Base-by-base conservation (phyloP, 2,329 filamentous ascomycete genomes). In the Furcasterigmium furcatum region DNA sequence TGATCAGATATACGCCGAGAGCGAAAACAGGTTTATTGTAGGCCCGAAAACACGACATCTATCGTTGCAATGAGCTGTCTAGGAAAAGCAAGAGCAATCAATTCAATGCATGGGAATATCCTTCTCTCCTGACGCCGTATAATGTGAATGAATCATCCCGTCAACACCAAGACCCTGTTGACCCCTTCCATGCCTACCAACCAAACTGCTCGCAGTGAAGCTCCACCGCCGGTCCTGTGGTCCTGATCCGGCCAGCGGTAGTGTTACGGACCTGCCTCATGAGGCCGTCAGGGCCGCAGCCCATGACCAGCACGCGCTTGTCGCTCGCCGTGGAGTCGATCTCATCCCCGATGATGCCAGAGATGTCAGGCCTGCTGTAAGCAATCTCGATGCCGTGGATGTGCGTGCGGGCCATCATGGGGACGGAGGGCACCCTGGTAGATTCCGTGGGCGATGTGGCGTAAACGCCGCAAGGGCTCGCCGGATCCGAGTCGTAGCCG, bases 121-220 rank as follows among this genome's bases (percentile, higher is more conserved):
- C n/a, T n/a, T n/a, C n/a, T n/a, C n/a, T n/a, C n/a, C n/a, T n/a
- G n/a, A n/a, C n/a, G n/a, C n/a, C n/a, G n/a, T n/a, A n/a, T n/a
- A n/a, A n/a, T n/a, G n/a, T n/a, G n/a, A n/a, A n/a, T n/a, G n/a
- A n/a, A n/a, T n/a, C n/a, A n/a, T n/a, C n/a, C n/a, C n/a, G n/a
- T n/a, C n/a, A n/a, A n/a, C n/a, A n/a, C n/a, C n/a, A n/a, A n/a
- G n/a, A n/a, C n/a, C n/a, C n/a, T n/a, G n/a, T n/a, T n/a, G n/a
- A n/a, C n/a, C n/a, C n/a, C n/a, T n/a, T n/a, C n/a, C n/a, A n/a
- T n/a, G 24, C 20, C 58, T 50, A 72, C 68, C 69, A 72, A 5
- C 64, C 70, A 56, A 75, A 75, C 36, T 70, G 60, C 57, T 77
- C 74, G 43, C 68, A 71, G 58, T 77, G 72, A 13, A 77, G 57